Evolutionary conservation across 495 filamentous ascomycete genomes (phyloP).

Genomic region (Neurospora sp.): DNA sequence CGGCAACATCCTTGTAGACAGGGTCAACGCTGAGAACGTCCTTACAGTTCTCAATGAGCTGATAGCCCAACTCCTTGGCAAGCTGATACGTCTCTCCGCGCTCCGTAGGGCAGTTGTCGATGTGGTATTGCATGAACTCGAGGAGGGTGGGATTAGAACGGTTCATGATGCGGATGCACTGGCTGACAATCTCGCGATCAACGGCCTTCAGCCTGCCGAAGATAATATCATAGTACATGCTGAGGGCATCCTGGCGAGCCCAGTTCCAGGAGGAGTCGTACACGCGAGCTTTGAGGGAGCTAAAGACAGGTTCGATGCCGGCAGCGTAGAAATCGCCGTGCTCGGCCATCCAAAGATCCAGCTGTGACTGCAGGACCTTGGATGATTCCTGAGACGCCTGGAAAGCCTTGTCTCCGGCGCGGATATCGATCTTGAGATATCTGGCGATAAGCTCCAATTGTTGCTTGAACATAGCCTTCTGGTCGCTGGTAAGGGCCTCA

Average conservation of each 20-base stretch:
- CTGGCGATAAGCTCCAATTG: constrained; percentile 90
- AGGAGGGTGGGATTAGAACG: constrained; percentile 89
- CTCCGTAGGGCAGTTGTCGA: constrained; percentile 96
- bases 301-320: constrained; percentile 91
- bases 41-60: constrained; percentile 95
- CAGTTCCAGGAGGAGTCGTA: constrained; percentile 99
- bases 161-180: constrained; percentile 99
- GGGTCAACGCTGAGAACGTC: constrained; percentile 75
- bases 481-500: constrained; percentile 94
- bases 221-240: constrained; percentile 99
- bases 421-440: constrained; percentile 93
- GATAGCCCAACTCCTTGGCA: constrained; percentile 88
- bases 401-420: constrained; percentile 88
- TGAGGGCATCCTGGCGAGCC: constrained; percentile 92
- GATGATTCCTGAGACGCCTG: constrained; percentile 73
- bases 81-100: constrained; percentile 95
- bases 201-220: constrained; percentile 89
- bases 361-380: constrained; percentile 76
- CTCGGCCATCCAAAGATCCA: constrained; percentile 90
- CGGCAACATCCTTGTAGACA: constrained; percentile 87
- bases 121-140: constrained; percentile 99
- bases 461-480: constrained; percentile 89
- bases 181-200: constrained; percentile 95
- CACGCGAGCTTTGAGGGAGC: constrained; percentile 81
- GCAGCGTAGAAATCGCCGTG: constrained; percentile 93